Evolutionary conservation across 139 green algal species (phyloP).

Genomic region (Axilococcus clingmanii): DNA sequence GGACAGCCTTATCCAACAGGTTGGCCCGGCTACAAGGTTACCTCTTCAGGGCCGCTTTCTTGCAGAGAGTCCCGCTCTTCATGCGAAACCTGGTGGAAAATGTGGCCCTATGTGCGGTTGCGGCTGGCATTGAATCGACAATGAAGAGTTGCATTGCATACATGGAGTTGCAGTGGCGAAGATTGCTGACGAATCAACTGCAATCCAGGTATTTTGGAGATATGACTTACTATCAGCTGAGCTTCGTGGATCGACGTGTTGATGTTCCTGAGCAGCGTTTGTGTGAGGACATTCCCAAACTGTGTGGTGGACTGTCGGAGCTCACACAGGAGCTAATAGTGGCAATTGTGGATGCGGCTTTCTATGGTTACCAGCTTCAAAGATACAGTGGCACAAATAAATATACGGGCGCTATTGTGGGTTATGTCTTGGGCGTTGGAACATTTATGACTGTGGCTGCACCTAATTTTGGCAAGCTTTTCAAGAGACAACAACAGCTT

Average conservation of each 20-base stretch:
- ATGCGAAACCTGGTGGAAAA: constrained; percentile 53
- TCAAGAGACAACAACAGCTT: constrained; percentile 39
- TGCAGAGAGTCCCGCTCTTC: constrained; percentile 51
- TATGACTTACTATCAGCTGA: constrained; percentile 69
- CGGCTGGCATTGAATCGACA: constrained; percentile 38
- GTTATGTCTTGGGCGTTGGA: constrained; percentile 47
- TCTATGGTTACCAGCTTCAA: constrained; percentile 47
- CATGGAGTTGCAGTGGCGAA: constrained; percentile 48
- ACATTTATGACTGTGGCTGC: constrained; percentile 26
- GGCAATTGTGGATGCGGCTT: constrained; percentile 40
- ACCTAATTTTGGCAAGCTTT: constrained; percentile 51
- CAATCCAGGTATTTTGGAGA: constrained; percentile 52
- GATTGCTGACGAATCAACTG: constrained; percentile 38
- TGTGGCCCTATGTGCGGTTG: constrained; percentile 43
- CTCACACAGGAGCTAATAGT: constrained; percentile 38
- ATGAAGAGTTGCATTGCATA: constrained; percentile 18
- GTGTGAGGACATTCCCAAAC: constrained; percentile 59
- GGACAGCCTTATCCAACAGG: constrained; percentile 55
- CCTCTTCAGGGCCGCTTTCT: constrained; percentile 60
- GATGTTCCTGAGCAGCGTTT: constrained; percentile 53
- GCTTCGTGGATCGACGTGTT: constrained; percentile 55
- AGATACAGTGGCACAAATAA: constrained; percentile 49
- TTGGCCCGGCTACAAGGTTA: constrained; percentile 55
- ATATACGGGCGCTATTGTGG: constrained; percentile 55
- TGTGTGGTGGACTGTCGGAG: constrained; percentile 34